Percentiles rank a stretch among this genome's conserved stretches.
These are phyloP conservation scores for Celoporthe dispersa DNA, from an alignment of 2,329 filamentous ascomycete genomes.

Conservation along the genomic window DNA sequence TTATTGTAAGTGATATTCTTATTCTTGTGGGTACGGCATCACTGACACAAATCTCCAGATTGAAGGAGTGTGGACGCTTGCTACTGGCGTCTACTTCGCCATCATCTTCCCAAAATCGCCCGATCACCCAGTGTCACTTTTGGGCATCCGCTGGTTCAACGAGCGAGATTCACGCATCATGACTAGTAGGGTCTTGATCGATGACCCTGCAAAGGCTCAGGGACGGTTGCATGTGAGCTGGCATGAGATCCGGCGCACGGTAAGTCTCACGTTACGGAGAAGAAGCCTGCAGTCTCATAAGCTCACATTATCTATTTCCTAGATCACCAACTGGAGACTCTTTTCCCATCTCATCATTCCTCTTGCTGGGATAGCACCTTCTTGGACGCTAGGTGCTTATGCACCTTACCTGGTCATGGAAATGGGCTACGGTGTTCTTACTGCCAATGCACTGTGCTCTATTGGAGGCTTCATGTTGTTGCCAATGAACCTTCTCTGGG, in stretches of 20 bases:
- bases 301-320: background rate
- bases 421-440: conserved; percentile 54
- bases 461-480: conserved; percentile 24
- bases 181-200: conserved; percentile 38
- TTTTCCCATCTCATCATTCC: conserved; percentile 57
- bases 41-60: conserved; percentile 32
- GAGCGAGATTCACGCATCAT: conserved; percentile 41
- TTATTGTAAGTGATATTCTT: conserved; percentile 32
- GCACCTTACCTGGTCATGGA: conserved; percentile 57
- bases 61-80: conserved; percentile 44
- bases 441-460: conserved; percentile 48
- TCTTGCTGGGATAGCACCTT: conserved; percentile 51
- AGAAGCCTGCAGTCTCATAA: background rate
- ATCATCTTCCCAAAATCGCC: conserved; percentile 37
- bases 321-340: conserved; percentile 56
- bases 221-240: conserved; percentile 37
- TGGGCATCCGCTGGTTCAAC: conserved; percentile 23
- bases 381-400: conserved; percentile 55
- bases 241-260: conserved; percentile 41
- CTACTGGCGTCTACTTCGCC: conserved; percentile 40
- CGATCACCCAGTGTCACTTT: conserved; percentile 15
- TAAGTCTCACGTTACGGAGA: conserved; percentile 28
- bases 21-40: background rate
- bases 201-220: conserved; percentile 43
- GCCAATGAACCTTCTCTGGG: conserved; percentile 17